Base-by-base conservation (phyloP, 257 asterid species). In the Przewalskia tangutica region DNA sequence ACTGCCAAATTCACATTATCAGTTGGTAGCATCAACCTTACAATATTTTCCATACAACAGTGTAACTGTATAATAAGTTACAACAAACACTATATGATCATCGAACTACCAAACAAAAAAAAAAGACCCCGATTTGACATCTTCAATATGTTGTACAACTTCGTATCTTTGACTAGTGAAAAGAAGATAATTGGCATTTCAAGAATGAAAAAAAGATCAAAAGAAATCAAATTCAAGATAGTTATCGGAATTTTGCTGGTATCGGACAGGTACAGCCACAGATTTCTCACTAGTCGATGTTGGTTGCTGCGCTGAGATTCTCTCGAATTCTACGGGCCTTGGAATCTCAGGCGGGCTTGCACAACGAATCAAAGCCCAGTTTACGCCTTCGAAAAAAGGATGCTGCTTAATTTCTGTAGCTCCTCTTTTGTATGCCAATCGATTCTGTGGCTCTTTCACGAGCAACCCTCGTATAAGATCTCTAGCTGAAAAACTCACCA, bases 381-480 rank as follows among this genome's bases (percentile, higher is more conserved):
- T 27, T 27, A 27, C 32, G 32, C 32, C 32, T 27, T 27, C 32
- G 32, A 27, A 27, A 27, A 27, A 27, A 27, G 32, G 32, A 27
- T 27, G 32, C 32, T 27, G 32, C 32, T 27, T 27, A 27, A 27
- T 27, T 27, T 27, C 32, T 27, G 32, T 27, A 27, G 32, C 32
- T 27, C 32, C 20, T 71, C 79, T 12, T 71, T 71, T 71, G 59
- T 71, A 71, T 12, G 79, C 79, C 12, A 71, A 71, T 71, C 79
- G 59, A 71, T 71, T 32, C 2, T 71, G 79, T 71, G 79, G 79
- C 59, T 71, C 79, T 46, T 71, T 71, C 79, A 71, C 79, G 4
- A 71, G 79, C 40, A 71, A 71, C 7, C 79, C 79, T 46, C 59
- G 79, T 46, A 71, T 71, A 20, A 71, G 79, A 71, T 71, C 79